Base-by-base conservation (phyloP, 371 early-diverging fungal species). In the Mucor irregularis region DNA sequence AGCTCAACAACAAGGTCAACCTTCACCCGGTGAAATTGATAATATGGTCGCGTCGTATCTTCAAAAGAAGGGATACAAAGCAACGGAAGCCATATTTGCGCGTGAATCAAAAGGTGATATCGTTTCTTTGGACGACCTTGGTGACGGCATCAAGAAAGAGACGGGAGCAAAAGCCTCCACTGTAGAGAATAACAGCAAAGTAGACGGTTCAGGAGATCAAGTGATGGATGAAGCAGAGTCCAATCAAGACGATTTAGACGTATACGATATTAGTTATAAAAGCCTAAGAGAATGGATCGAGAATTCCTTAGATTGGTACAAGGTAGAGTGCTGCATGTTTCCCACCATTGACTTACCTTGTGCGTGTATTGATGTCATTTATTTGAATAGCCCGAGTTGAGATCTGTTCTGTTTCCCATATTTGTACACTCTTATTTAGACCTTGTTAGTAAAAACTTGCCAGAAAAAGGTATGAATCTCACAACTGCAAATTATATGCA, bases 361-460 rank as follows among this genome's bases (percentile, higher is more conserved):
- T 17, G 11, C 17, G 5, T 17, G 5, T 45, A n/a, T 52, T 39
- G 7, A 38, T 21, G 16, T 35, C 19, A 16, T 31, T 2, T 17
- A 38, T 1, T 13, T 31, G 25, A 7, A 28, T 50, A 93, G 91
- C 75, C 87, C 44, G 98, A 98, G 74, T 82, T 98, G 26, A 80
- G 86, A 39, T 76, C 87, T 8, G 82, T 95, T 3, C 77, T 98
- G 14, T 98, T 88, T 70, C 99, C 99, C 4, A 69, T 97, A 14
- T 99, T 96, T 71, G 87, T 96, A 5, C 95, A 99, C 73, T 80
- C 88, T 30, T 98, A 93, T 68, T 77, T 99, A 53, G 96, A 98
- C 66, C 78, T 99, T 53, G 81, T 94, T 8, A 69, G 68, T 17
- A 78, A 79, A 51, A 76, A 71, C 53, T 60, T 78, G 53, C 64